phyloP scores from a whole-genome alignment of 768 basidiomycete species.

The Calocybe gangraenosa region DNA sequence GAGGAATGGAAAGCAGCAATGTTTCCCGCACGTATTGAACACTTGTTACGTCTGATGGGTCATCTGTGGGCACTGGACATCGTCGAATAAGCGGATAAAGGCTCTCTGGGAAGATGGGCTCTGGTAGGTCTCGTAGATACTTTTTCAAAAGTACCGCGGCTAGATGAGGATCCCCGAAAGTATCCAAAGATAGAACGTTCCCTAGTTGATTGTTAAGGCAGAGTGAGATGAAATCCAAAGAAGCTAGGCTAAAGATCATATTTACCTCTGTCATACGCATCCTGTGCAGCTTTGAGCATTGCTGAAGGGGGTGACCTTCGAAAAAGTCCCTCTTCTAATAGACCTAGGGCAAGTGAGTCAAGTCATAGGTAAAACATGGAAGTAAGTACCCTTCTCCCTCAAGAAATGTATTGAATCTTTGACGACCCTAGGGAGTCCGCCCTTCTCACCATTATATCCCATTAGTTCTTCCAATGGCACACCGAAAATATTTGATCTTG shows the following conservation, averaged over 20 bases:
- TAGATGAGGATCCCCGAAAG: slow-evolving; percentile 72
- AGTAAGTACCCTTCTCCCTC: slow-evolving; percentile 47
- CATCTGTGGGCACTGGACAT: slow-evolving; percentile 58
- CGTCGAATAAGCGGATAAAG: slow-evolving; percentile 61
- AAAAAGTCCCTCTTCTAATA: slow-evolving; percentile 78
- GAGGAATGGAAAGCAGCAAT: slow-evolving; percentile 62
- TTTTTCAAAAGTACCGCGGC: slow-evolving; percentile 86
- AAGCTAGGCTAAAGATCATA: not conserved
- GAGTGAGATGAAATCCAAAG: not conserved
- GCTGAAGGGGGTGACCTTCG: slow-evolving; percentile 74
- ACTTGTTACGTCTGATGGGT: slow-evolving; percentile 52
- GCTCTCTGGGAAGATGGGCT: slow-evolving; percentile 71
- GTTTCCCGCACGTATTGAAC: slow-evolving; percentile 66
- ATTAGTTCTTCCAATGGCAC: slow-evolving; percentile 80
- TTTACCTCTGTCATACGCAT: slow-evolving; percentile 79
- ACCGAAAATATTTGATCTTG: slow-evolving; percentile 67
- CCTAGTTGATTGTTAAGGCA: slow-evolving; percentile 36
- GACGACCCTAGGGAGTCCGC: slow-evolving; percentile 76
- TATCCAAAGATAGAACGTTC: slow-evolving; percentile 73
- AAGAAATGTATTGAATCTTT: slow-evolving; percentile 72
- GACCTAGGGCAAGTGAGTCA: slow-evolving; percentile 27
- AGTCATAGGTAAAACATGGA: slow-evolving; percentile 12
- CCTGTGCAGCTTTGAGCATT: slow-evolving; percentile 68
- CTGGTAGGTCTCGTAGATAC: slow-evolving; percentile 75
- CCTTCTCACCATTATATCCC: slow-evolving; percentile 81